Evolutionary conservation across 768 basidiomycete species (phyloP).

Genomic region (Macrocybe gigantea): DNA sequence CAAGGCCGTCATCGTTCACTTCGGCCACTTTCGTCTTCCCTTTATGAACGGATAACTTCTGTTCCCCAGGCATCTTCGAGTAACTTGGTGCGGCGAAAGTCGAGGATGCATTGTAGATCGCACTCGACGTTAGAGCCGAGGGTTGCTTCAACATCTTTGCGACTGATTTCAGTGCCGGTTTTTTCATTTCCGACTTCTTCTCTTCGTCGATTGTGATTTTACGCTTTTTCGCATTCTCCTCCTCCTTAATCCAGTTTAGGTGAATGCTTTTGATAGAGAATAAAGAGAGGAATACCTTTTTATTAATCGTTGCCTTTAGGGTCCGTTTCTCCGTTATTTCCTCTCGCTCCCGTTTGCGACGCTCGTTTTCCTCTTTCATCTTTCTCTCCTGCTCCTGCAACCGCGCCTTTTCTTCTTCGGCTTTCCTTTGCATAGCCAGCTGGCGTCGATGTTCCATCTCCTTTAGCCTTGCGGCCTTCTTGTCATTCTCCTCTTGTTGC

Average conservation of each 20-base stretch:
- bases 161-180: constrained; percentile 48
- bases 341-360: constrained; percentile 77
- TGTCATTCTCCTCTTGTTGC: constrained; percentile 89
- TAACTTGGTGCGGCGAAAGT: constrained; percentile 15
- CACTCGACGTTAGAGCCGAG: constrained; percentile 27
- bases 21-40: constrained; percentile 32
- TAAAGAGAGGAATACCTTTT: constrained; percentile 28
- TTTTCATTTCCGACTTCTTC: constrained; percentile 56
- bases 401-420: constrained; percentile 67
- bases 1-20: constrained; percentile 43
- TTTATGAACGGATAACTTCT: constrained; percentile 20
- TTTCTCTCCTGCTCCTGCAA: constrained; percentile 65
- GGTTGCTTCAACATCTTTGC: constrained; percentile 38
- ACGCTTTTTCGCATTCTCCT: constrained; percentile 69
- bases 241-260: constrained; percentile 38
- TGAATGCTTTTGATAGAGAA: background rate
- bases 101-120: constrained; percentile 33
- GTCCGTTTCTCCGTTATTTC: constrained; percentile 68
- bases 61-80: constrained; percentile 3
- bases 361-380: constrained; percentile 67
- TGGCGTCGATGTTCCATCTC: constrained; percentile 84
- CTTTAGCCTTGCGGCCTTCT: constrained; percentile 65
- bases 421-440: constrained; percentile 64
- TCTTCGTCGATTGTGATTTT: constrained; percentile 48
- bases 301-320: constrained; percentile 50